Evolutionary conservation across 2,329 filamentous ascomycete genomes (phyloP), one percentile per base, ranked within the genome.

Genomic region (Fusarium pseudocircinatum): DNA sequence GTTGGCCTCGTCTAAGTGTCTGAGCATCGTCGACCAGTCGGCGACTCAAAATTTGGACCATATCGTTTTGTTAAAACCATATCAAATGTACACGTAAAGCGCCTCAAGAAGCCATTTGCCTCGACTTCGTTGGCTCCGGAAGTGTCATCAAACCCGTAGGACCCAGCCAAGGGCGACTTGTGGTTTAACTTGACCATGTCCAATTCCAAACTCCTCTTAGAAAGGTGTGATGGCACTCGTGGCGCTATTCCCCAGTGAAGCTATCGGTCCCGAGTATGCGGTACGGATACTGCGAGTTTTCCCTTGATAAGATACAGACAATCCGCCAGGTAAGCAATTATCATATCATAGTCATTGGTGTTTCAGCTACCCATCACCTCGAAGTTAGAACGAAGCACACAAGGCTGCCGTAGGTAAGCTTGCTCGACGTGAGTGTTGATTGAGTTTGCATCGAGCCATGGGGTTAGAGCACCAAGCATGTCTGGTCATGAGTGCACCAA

Each of bases 221-320:
- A 16, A 34, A 47, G 20, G 44, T 40, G n/a, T 32, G 43, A 43
- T 22, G 49, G 50, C n/a, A 22, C 42, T 47, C 57, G 50, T 47
- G 43, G 37, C 63, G 50, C 60, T 40, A 69, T 24, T 44, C 32
- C 58, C 32, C 10, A 54, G 44, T 60, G 49, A 39, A 69, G 37
- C 40, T 43, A 44, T 42, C 30, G 42, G 24, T 36, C 40, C 49
- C 58, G 47, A 50, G 52, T 50, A 24, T 30, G 37, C 46, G 63
- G 50, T 62, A 53, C 40, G 40, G n/a, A 57, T 20, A 37, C n/a
- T 60, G 24, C n/a, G 44, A n/a, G 54, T 40, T 58, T 22, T 44
- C 20, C 26, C 20, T 24, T 46, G 36, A 20, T n/a, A n/a, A 50
- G 39, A 34, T 28, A 39, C 20, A n/a, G 53, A 22, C n/a, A 9